Base-by-base conservation (phyloP, 805 yeast genomes). In the Brettanomyces nanus region DNA sequence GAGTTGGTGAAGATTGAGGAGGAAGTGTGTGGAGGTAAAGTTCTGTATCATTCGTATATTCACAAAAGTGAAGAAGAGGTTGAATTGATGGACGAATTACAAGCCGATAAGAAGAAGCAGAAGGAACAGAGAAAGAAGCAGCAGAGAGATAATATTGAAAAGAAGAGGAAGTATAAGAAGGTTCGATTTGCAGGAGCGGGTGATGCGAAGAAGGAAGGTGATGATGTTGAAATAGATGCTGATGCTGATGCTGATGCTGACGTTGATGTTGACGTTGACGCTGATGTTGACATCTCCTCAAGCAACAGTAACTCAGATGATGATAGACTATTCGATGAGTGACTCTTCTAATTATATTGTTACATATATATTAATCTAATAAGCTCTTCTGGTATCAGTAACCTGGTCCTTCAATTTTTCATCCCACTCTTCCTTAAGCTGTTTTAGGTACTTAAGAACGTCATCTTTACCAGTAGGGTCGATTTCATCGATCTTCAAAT, bases 1-100 rank as follows among this genome's bases (percentile, higher is more conserved):
- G 67, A 77, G 36, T 65, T 92, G 41, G 65, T 81, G 35, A 92
- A 92, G 63, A 85, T 92, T 38, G 97, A 90, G 61, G 97, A 90
- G 54, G 95, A 92, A 14, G 73, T 85, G 18, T 90, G 96, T 41
- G 66, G 79, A 0, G 95, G 97, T 37, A 89, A 85, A 62, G 85
- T 92, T 14, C 60, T 92, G 43, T 85, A 83, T 61, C 98, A 92
- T 57, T 70, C 85, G 32, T 70, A 66, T 38, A 67, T 86, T 43
- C 63, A 64, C 37, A 89, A 89, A 62, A 59, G 83, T 4, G 66
- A 68, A 42, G 60, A 65, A 35, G 94, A 90, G 57, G 63, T 71
- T 23, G 65, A 65, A 42, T 69, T 62, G 33, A 62, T 85, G 51
- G 94, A 85, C 45, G 71, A 72, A 59, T 69, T 64, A 49, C 96